Percentiles rank a stretch among this genome's conserved stretches.
These are phyloP conservation scores for Colletotrichum liaoningense DNA, from an alignment of 2,329 filamentous ascomycete species.

Conservation along the genomic window DNA sequence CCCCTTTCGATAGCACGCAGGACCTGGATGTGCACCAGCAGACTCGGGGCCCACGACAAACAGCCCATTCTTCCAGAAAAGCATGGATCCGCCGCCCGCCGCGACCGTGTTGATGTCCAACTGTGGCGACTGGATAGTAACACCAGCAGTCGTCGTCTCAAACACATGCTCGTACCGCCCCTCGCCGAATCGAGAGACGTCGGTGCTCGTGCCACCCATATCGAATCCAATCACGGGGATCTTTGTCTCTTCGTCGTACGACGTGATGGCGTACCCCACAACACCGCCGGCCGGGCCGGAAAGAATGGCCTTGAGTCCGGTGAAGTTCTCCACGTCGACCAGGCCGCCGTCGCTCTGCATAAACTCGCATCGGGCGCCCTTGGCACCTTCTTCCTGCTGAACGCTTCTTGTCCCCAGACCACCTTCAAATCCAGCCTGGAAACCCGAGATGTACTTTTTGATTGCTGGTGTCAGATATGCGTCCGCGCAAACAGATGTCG, in stretches of 20 bases:
- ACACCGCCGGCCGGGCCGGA: conserved; percentile 94
- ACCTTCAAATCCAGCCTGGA: conserved; percentile 83
- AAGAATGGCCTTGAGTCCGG: conserved; percentile 85
- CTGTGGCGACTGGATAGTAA: conserved; percentile 92
- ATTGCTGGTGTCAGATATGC: conserved; percentile 85
- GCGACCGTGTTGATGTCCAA: conserved; percentile 96
- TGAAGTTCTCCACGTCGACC: conserved; percentile 83
- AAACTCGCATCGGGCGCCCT: conserved; percentile 88
- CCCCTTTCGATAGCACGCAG: conserved; percentile 90
- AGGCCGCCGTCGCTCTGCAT: conserved; percentile 89
- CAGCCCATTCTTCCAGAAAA: conserved; percentile 90
- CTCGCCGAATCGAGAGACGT: conserved; percentile 87
- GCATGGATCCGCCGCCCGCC: conserved; percentile 84
- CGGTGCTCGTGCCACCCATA: conserved; percentile 94
- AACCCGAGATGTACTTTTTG: conserved; percentile 78
- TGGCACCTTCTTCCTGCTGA: conserved; percentile 70
- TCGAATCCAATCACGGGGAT: conserved; percentile 94
- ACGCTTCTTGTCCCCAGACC: conserved; percentile 83
- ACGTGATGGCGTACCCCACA: conserved; percentile 91
- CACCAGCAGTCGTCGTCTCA: conserved; percentile 93
- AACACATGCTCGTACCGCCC: conserved; percentile 94
- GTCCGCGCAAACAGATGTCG: conserved; percentile 82
- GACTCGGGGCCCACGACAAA: conserved; percentile 93
- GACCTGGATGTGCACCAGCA: conserved; percentile 88
- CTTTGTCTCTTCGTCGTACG: conserved; percentile 84